These are phyloP conservation scores for Cercophora newfieldiana DNA, from an alignment of 495 filamentous ascomycete genomes.

Conservation along the genomic window DNA sequence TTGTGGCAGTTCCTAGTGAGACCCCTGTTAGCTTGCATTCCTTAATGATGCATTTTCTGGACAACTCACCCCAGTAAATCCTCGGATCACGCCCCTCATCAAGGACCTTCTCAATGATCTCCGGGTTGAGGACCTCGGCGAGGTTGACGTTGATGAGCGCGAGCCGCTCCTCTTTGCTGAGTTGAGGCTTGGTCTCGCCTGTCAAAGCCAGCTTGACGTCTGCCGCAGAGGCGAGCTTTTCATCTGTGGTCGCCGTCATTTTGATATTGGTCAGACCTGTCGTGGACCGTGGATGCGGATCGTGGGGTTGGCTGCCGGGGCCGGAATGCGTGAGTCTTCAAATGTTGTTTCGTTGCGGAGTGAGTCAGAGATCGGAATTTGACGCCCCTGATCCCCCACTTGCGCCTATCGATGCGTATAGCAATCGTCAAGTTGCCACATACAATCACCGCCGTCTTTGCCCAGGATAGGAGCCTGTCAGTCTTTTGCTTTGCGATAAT, in stretches of 20 bases:
- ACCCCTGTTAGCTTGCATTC: slow-evolving; percentile 1
- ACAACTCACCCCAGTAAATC: slow-evolving; percentile 77
- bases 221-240: slow-evolving; percentile 21
- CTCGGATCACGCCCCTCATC: slow-evolving; percentile 68
- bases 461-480: background rate
- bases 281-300: background rate
- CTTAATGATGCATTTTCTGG: background rate
- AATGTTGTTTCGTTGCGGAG: background rate
- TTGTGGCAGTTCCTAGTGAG: slow-evolving; percentile 70
- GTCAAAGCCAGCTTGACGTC: slow-evolving; percentile 19
- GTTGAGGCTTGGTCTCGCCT: slow-evolving; percentile 7
- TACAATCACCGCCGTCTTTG: background rate
- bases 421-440: background rate
- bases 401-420: background rate
- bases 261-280: background rate
- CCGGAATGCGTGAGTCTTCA: slow-evolving; percentile 4
- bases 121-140: slow-evolving; percentile 79
- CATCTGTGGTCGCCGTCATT: slow-evolving; percentile 18
- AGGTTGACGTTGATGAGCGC: slow-evolving; percentile 79
- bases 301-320: background rate
- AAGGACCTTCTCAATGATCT: slow-evolving; percentile 77
- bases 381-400: slow-evolving; percentile 6
- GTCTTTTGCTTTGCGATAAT: too few relatives aligned
- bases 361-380: slow-evolving; percentile 14
- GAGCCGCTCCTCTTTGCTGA: slow-evolving; percentile 43